Evolutionary conservation across 2,329 filamentous ascomycete genomes (phyloP).

Genomic region (Phyllosticta citrichinensis): DNA sequence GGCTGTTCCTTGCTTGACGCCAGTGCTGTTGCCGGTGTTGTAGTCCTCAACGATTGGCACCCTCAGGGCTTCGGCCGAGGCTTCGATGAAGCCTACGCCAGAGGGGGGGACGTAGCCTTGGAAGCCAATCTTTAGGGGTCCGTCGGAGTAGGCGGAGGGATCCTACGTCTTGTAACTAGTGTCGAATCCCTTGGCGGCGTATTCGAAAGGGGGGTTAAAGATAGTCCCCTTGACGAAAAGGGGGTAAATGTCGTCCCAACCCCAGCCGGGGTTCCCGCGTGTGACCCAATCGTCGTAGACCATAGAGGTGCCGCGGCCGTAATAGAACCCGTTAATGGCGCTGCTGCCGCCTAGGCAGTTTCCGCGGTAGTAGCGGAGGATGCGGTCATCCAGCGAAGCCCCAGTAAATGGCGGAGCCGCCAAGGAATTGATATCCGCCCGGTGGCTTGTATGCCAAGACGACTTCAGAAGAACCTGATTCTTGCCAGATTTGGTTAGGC

Average conservation of each 20-base stretch:
- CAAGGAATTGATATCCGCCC: conserved; percentile 20
- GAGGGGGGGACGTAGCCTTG: conserved; percentile 22
- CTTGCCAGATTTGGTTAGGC: conserved; percentile 15
- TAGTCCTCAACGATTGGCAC: conserved; percentile 26
- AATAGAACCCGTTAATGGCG: conserved; percentile 19
- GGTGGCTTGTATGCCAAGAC: conserved; percentile 20
- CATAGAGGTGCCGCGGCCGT: conserved; percentile 14
- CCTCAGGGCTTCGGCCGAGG: conserved; percentile 18
- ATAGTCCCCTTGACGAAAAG: conserved; percentile 19
- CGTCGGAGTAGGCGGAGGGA: conserved; percentile 18
- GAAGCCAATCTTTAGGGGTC: conserved; percentile 21
- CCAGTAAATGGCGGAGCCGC: conserved; percentile 21
- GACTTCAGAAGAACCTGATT: conserved; percentile 17
- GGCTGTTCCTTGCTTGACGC: conserved; percentile 23
- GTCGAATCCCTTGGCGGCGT: conserved; percentile 17
- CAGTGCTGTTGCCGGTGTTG: conserved; percentile 21
- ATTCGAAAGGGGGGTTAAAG: conserved; percentile 20
- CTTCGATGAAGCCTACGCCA: conserved; percentile 20
- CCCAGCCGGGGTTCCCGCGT: conserved; percentile 18
- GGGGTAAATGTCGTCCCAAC: conserved; percentile 1
- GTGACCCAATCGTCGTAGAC: conserved; percentile 20
- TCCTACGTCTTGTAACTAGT: conserved; percentile 22
- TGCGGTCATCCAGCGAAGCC: conserved; percentile 18
- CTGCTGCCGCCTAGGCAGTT: conserved; percentile 20
- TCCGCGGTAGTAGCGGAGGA: conserved; percentile 18